phyloP scores from a whole-genome alignment of 768 basidiomycete species.

The Kwoniella sp. region DNA sequence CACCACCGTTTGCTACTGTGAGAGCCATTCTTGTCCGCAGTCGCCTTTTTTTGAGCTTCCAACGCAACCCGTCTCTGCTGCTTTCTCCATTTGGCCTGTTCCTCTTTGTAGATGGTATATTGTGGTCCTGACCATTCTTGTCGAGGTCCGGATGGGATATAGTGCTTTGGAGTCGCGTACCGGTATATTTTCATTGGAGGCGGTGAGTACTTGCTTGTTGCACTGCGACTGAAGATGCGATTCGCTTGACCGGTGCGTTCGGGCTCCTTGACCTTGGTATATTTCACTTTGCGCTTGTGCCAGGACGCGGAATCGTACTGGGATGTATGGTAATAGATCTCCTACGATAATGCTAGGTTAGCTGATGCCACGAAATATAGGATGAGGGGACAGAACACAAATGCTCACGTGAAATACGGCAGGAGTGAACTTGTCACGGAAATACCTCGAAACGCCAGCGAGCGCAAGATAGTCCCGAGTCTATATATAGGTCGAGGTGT shows the following conservation, averaged over 20 bases:
- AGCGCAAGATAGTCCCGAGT: conserved; percentile 31
- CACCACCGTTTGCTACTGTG: not conserved
- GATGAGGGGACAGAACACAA: not conserved
- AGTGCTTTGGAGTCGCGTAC: conserved; percentile 3
- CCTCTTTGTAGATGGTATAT: conserved; percentile 34
- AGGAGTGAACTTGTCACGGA: conserved; percentile 26
- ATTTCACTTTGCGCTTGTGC: too few species aligned
- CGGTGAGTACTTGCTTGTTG: not conserved
- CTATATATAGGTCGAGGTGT: conserved; percentile 10
- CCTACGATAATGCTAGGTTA: not conserved
- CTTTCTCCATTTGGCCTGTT: conserved; percentile 20
- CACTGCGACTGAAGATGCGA: conserved; percentile 8
- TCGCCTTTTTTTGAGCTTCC: not conserved
- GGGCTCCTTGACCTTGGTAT: not conserved
- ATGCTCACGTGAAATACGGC: conserved; percentile 31
- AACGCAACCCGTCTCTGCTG: not conserved
- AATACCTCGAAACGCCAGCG: conserved; percentile 29
- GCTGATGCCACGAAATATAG: too few species aligned
- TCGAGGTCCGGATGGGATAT: conserved; percentile 26
- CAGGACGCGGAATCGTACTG: too few species aligned
- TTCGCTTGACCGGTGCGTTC: not conserved
- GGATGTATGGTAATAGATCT: not conserved
- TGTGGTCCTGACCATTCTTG: conserved; percentile 23
- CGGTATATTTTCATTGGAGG: not conserved
- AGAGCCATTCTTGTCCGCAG: not conserved